phyloP scores from a whole-genome alignment of 2,329 filamentous ascomycete genomes.

The Fusarium ramigenum region DNA sequence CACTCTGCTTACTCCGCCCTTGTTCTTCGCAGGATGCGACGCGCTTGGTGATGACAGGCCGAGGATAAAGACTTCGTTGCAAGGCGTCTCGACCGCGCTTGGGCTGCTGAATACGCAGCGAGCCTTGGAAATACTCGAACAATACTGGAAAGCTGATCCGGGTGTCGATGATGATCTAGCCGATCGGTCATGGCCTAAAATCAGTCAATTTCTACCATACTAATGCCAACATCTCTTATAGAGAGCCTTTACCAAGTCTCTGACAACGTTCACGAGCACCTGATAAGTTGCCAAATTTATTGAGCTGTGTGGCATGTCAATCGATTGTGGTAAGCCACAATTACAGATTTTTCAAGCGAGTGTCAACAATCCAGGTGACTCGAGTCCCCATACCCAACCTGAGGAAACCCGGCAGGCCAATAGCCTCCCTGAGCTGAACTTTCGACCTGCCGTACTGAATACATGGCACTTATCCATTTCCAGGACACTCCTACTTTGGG shows the following conservation, averaged over 20 bases:
- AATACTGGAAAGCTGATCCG: slow-evolving; percentile 14
- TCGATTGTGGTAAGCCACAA: background rate
- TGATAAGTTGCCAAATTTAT: background rate
- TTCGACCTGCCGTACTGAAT: background rate
- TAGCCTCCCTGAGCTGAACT: background rate
- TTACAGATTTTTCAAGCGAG: no score
- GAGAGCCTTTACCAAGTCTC: background rate
- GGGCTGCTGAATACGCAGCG: slow-evolving; percentile 22
- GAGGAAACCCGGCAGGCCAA: background rate
- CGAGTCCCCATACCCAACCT: background rate
- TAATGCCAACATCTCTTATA: background rate
- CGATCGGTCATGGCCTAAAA: slow-evolving; percentile 14
- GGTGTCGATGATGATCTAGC: slow-evolving; percentile 22
- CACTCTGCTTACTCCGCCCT: slow-evolving; percentile 20
- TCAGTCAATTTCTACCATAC: slow-evolving; percentile 26
- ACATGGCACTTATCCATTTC: background rate
- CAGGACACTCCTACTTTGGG: background rate
- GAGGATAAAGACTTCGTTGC: slow-evolving; percentile 18
- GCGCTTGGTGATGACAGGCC: slow-evolving; percentile 17
- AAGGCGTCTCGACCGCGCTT: slow-evolving; percentile 21
- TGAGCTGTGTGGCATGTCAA: background rate
- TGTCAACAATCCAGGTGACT: background rate
- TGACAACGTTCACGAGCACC: background rate
- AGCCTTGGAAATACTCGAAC: slow-evolving; percentile 26
- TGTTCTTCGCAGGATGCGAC: slow-evolving; percentile 30